Evolutionary conservation across 192 early-diverging fungal genomes (phyloP), one percentile per base, ranked within the genome.

Genomic region (Coemansia sp.): DNA sequence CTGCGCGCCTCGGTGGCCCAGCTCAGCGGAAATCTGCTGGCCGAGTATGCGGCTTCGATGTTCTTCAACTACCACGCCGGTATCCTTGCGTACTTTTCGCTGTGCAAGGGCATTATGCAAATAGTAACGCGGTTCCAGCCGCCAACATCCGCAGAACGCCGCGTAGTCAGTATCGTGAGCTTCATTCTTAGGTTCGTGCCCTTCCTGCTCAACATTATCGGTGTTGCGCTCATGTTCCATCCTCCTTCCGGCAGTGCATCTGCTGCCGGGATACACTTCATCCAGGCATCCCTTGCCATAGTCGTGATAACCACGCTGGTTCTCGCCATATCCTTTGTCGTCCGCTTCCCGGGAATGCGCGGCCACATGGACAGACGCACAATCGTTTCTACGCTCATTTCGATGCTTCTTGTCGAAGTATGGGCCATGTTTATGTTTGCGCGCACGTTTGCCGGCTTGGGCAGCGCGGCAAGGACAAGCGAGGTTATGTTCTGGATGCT

Each of bases 1-100:
- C 57, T 74, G 34, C 61, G 72, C 1, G 66, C 72, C 17, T 40
- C 66, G 0, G 41, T 74, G 6, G 57, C 61, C 15, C 55, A 40
- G 11, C 35, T 61, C 1, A 25, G 32, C 0, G 46, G 20, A 38
- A 63, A 53, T 14, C 33, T 49, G 10, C 35, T 19, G 15, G 56
- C 53, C 1, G 22, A 63, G 9, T 68, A 74, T 57, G 57, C 57
- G 23, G 72, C 66, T 14, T 74, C 72, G 2, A 59, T 74, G 41
- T 60, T 65, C 23, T 65, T 74, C 19, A 59, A 74, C 66, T 69
- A 66, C 63, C 48, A 40, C 15, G 73, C 73, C 0, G 73, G 67
- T 4, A 1, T 57, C 8, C 23, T 57, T 19, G 55, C 55, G 19
- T 57, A 57, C 14, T 25, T 50, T 9, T 22, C 42, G 35, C 45